These are phyloP conservation scores for Tulasnella sp. DNA, from an alignment of 768 basidiomycete species.

Conservation along the genomic window DNA sequence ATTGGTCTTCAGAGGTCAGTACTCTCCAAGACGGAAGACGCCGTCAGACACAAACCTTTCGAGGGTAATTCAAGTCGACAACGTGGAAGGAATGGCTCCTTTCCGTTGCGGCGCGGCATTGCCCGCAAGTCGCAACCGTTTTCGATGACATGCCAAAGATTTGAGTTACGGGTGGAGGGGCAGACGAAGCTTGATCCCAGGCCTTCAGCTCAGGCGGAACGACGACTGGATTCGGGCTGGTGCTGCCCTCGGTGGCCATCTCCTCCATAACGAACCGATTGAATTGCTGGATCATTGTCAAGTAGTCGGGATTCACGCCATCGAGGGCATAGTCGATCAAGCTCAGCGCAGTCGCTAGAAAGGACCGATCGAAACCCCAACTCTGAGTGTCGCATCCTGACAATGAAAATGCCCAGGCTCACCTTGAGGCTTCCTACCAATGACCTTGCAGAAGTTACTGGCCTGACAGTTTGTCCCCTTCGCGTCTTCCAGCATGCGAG, in stretches of 20 bases:
- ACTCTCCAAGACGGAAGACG: conserved; percentile 39
- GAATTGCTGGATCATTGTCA: conserved; percentile 90
- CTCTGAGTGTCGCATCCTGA: conserved; percentile 17
- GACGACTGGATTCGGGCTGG: conserved; percentile 60
- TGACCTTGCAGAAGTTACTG: conserved; percentile 95
- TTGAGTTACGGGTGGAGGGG: conserved; percentile 79
- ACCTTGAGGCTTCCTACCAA: conserved; percentile 89
- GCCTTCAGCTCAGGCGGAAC: conserved; percentile 40
- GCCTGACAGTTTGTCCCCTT: conserved; percentile 93
- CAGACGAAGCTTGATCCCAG: conserved; percentile 40
- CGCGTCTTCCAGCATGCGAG: conserved; percentile 95
- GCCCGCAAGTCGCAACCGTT: conserved; percentile 72
- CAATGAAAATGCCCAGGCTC: conserved; percentile 8
- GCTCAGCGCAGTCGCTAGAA: conserved; percentile 71
- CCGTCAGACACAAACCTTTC: conserved; percentile 58
- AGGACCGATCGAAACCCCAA: no score
- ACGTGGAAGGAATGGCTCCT: conserved; percentile 83
- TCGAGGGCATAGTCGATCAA: conserved; percentile 88
- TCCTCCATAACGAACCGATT: conserved; percentile 92
- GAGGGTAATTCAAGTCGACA: conserved; percentile 76
- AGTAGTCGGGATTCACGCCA: conserved; percentile 72
- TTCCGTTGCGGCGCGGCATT: conserved; percentile 69
- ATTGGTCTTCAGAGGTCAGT: conserved; percentile 41
- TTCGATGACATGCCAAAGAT: conserved; percentile 78
- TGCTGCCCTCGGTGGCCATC: conserved; percentile 72